Conservation (phyloP, 2,329 filamentous ascomycete species). For the Leptographium galeiforme region DNA sequence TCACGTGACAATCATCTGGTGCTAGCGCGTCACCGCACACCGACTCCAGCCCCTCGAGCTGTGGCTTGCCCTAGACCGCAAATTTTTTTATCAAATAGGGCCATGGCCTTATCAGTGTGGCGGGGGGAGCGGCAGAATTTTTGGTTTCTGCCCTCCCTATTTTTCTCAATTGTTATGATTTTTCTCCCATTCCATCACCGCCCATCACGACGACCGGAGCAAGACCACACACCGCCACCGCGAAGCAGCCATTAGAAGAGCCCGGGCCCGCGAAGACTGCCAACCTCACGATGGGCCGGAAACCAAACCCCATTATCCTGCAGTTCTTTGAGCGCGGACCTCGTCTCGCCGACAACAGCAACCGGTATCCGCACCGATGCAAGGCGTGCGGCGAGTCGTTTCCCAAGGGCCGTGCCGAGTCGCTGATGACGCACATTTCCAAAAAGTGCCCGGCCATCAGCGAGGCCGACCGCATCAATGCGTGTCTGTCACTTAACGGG, state of each 20-base stretch:
- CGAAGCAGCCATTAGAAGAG: neutral
- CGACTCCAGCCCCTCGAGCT: neutral
- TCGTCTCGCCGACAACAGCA: slow-evolving; percentile 80
- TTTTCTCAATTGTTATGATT: slow-evolving; percentile 3
- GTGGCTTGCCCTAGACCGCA: slow-evolving; percentile 2
- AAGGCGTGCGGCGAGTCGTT: slow-evolving; percentile 81
- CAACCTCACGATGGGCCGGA: slow-evolving; percentile 55
- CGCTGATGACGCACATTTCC: slow-evolving; percentile 64
- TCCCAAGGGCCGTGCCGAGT: slow-evolving; percentile 78
- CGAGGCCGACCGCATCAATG: slow-evolving; percentile 60
- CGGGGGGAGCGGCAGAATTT: slow-evolving; percentile 12
- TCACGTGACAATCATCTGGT: neutral
- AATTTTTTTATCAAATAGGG: slow-evolving; percentile 3
- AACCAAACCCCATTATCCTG: slow-evolving; percentile 72
- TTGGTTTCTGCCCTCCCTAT: slow-evolving; percentile 2
- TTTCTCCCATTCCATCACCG: slow-evolving; percentile 4
- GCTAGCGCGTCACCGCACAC: neutral
- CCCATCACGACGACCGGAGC: slow-evolving; percentile 1
- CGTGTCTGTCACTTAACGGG: slow-evolving; percentile 59
- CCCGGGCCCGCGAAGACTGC: neutral
- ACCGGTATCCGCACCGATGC: slow-evolving; percentile 85
- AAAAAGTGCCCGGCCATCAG: slow-evolving; percentile 77
- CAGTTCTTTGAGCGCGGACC: slow-evolving; percentile 79
- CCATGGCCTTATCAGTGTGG: slow-evolving; percentile 8
- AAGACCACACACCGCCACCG: slow-evolving; percentile 1